Evolutionary conservation across 1,284 basidiomycete genomes (phyloP), one percentile per base, ranked within the genome.

Genomic region (Cutaneotrichosporon cutaneum): DNA sequence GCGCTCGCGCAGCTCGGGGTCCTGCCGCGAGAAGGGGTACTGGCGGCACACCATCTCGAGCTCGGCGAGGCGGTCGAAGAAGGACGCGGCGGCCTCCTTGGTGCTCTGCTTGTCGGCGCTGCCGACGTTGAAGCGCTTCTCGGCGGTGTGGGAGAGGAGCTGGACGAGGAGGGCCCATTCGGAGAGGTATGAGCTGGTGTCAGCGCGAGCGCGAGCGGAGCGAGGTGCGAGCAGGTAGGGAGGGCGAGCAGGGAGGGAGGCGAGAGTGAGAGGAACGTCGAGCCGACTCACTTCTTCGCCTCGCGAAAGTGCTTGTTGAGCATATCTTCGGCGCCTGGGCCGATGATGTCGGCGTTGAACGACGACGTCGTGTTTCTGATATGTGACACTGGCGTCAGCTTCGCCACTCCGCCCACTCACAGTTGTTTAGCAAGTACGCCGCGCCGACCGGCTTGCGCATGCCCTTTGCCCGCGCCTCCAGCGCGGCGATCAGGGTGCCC

Each of bases 391-490:
- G 63, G 45, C n/a, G n/a, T n/a, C n/a, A n/a, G n/a, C 50, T 63
- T 64, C 61, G 53, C 16, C 26, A 24, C 52, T 3, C n/a, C 18
- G 13, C 22, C 9, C 16, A 69, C 77, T 67, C 53, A 81, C 79
- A 57, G 57, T 81, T 81, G 63, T 80, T 80, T 58, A 81, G 63
- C 36, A 77, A 58, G 57, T 73, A 81, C 7, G 77, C 71, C 13
- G 72, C 71, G 3, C 69, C 69, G 0, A 77, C 64, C 0, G 75
- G 73, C 21, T 65, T 65, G 32, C 72, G 66, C 75, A 80, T 76
- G 4, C 58, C 51, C 47, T 60, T 70, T 10, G 75, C 68, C 27
- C 70, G 65, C 11, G 56, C 56, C 21, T 78, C 72, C 8, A 81
- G 68, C 33, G 71, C 66, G 18, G 60, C 68, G 9, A 79, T 52